A percentile compares a stretch with the other conserved stretches of the same genome.
Conservation (phyloP, 352 stramenopile species). For the Thalassiosira exigua region DNA sequence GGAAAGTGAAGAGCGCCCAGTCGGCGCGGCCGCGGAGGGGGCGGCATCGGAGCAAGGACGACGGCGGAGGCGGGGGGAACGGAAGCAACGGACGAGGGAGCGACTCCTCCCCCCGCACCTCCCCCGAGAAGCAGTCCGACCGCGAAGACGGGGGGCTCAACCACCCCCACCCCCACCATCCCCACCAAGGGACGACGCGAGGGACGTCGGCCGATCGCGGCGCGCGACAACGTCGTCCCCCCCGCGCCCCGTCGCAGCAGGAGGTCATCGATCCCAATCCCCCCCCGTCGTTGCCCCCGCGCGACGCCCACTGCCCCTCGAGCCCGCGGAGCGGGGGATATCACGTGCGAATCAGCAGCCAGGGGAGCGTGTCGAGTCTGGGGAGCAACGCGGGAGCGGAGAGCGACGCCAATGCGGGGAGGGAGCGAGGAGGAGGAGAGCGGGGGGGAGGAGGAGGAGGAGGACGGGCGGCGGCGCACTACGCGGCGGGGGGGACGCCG, state of each 20-base stretch:
- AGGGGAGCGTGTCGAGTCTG: constrained; percentile 41
- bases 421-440: not conserved
- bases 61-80: too few species aligned
- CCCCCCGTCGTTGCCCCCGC: not conserved
- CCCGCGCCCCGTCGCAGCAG: constrained; percentile 8
- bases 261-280: constrained; percentile 32
- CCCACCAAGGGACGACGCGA: not conserved
- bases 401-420: constrained; percentile 4
- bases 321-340: constrained; percentile 14
- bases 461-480: too few species aligned
- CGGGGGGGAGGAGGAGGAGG: too few species aligned
- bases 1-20: constrained; percentile 15
- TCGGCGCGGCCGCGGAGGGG: not conserved
- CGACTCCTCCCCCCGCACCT: not conserved
- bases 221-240: constrained; percentile 1
- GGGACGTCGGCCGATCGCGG: not conserved
- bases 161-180: not conserved
- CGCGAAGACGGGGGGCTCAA: not conserved
- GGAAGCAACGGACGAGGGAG: too few species aligned
- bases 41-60: too few species aligned
- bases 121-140: not conserved
- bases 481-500: too few species aligned
- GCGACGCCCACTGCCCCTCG: not conserved
- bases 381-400: constrained; percentile 37
- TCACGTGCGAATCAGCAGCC: constrained; percentile 41